phyloP scores from a whole-genome alignment of 257 asterid genomes.

The Fraxinus cuspidata region DNA sequence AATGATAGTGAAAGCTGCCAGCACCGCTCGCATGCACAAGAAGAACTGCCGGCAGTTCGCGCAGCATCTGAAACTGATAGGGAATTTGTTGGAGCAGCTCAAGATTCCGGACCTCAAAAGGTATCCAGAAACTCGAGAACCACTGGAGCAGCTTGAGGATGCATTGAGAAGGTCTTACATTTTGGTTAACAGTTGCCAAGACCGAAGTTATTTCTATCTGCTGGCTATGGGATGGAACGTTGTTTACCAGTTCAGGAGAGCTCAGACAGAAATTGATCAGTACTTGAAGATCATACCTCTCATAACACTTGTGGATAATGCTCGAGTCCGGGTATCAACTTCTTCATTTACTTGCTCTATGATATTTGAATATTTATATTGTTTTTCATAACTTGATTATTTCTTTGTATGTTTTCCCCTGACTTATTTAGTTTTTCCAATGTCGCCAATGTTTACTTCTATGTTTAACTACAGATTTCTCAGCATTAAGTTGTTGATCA shows the following conservation, averaged over 20 bases:
- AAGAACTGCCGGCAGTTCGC: conserved; percentile 80
- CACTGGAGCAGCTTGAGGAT: conserved; percentile 86
- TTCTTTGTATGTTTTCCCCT: background rate
- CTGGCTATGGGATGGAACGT: conserved; percentile 98
- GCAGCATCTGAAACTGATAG: conserved; percentile 73
- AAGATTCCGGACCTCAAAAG: conserved; percentile 75
- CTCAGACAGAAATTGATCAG: conserved; percentile 83
- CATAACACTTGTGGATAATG: conserved; percentile 86
- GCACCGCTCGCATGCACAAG: conserved; percentile 90
- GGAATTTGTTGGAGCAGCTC: conserved; percentile 76
- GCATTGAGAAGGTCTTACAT: conserved; percentile 79
- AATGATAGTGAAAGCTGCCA: conserved; percentile 81
- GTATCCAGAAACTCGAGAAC: conserved; percentile 87
- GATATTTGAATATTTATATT: background rate
- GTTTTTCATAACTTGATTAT: background rate
- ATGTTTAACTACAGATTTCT: background rate
- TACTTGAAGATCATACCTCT: conserved; percentile 91
- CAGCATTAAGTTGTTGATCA: background rate
- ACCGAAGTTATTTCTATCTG: conserved; percentile 76
- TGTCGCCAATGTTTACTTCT: background rate
- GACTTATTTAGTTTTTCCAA: background rate
- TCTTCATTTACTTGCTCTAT: conserved; percentile 15
- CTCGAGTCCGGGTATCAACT: conserved; percentile 77
- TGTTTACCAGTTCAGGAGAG: conserved; percentile 89
- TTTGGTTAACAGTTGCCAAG: conserved; percentile 85